Percentiles rank a stretch among this genome's conserved stretches.
Conservation (phyloP, 441 rosid genomes). For the Arabidopsis hybrid region DNA sequence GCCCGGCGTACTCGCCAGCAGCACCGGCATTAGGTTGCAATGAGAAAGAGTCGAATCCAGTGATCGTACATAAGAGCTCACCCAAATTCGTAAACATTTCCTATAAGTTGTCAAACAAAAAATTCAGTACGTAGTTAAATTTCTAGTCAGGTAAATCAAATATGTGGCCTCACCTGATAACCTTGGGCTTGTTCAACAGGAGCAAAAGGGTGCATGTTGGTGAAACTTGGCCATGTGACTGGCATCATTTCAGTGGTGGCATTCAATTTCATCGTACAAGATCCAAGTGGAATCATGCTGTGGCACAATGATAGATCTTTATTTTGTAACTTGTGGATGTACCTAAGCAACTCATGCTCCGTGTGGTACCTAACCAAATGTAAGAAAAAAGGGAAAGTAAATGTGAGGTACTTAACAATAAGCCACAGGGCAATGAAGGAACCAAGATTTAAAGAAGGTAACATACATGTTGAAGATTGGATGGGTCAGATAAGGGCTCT, state of each 20-base stretch:
- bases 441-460: constrained; percentile 34
- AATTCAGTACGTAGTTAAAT: constrained; percentile 34
- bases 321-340: constrained; percentile 72
- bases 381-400: background rate
- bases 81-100: constrained; percentile 94
- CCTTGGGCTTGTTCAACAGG: constrained; percentile 85
- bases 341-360: constrained; percentile 92
- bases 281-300: constrained; percentile 97
- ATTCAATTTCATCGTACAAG: constrained; percentile 96
- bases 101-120: constrained; percentile 47
- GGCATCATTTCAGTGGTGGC: constrained; percentile 98
- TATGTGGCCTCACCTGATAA: constrained; percentile 69
- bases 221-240: constrained; percentile 85
- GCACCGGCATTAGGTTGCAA: constrained; percentile 99
- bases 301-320: constrained; percentile 97
- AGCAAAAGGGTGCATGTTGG: constrained; percentile 93
- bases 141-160: constrained; percentile 6
- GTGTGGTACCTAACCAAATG: constrained; percentile 72
- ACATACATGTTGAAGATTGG: constrained; percentile 81
- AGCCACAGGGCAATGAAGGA: constrained; percentile 17
- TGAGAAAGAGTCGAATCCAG: constrained; percentile 97
- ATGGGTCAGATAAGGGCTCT: constrained; percentile 77
- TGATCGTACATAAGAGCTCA: constrained; percentile 74
- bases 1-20: constrained; percentile 96
- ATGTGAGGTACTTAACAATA: constrained; percentile 32